A percentile compares a stretch with the other conserved stretches of the same genome.
Conservation (phyloP, 441 rosid species). For the Erodium trifolium region DNA sequence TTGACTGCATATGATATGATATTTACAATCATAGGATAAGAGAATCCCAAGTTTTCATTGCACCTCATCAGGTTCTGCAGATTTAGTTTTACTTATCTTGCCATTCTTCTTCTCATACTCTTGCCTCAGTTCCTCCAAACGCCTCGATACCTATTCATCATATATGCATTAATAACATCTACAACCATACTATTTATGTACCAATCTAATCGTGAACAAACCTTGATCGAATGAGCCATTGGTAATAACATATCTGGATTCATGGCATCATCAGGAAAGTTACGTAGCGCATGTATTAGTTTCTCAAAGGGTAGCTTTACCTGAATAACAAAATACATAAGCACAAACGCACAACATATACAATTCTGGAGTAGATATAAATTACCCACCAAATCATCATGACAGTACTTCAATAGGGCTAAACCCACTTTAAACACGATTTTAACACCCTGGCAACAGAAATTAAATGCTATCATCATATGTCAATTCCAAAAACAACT, state of each 20-base stretch:
- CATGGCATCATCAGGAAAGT: slow-evolving; percentile 86
- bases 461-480: slow-evolving; percentile 5
- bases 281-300: slow-evolving; percentile 74
- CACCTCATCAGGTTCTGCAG: slow-evolving; percentile 21
- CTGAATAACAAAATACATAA: slow-evolving; percentile 28
- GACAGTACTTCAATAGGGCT: slow-evolving; percentile 77
- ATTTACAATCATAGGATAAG: too few species aligned
- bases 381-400: slow-evolving; percentile 62
- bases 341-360: neutral
- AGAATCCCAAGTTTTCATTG: too few species aligned
- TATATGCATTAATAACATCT: neutral
- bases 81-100: slow-evolving; percentile 24
- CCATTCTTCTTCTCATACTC: slow-evolving; percentile 43
- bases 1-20: neutral
- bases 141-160: slow-evolving; percentile 54
- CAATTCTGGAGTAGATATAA: slow-evolving; percentile 11
- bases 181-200: slow-evolving; percentile 1
- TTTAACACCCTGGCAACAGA: slow-evolving; percentile 59
- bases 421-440: slow-evolving; percentile 87
- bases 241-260: slow-evolving; percentile 81
- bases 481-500: slow-evolving; percentile 7
- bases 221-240: slow-evolving; percentile 81
- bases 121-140: slow-evolving; percentile 53
- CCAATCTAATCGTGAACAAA: slow-evolving; percentile 15
- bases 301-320: slow-evolving; percentile 76